Base-by-base conservation (phyloP, 768 basidiomycete species). In the Suillus bovinus region DNA sequence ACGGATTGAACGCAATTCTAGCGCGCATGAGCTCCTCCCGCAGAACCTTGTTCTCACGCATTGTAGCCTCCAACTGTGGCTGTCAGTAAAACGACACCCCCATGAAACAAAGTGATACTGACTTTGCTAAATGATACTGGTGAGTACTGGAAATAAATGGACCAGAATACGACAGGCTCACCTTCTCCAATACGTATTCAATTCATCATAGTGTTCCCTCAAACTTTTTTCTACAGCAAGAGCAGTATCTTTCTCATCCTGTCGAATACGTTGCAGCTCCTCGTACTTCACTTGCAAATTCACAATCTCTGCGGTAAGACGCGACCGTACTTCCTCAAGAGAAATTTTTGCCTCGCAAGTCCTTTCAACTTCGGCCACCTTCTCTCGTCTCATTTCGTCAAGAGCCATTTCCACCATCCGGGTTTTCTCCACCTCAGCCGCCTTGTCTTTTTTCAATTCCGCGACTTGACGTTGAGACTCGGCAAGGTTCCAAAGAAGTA, bases 161-260 rank as follows among this genome's bases (percentile, higher is more conserved):
- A 59, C 47, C 9, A 59, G 62, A 53, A 36, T 16, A 62, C 31
- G 39, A 8, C 46, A 61, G 67, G 68, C 79, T 63, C 61, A 79
- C 73, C 70, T 66, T 63, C 71, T 77, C 76, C 77, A 77, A 61
- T 74, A 81, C 31, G 69, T 73, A 36, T 81, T 79, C 63, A 84
- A 78, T 42, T 79, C 73, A 55, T 76, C 76, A 58, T 80, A 82
- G 66, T 84, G 84, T 34, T 84, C 81, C 64, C 83, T 79, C 64
- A 89, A 76, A 66, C 75, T 82, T 60, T 71, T 80, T 76, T 87
- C 85, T 39, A 83, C 77, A 11, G 76, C 78, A 47, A 82, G 70
- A 9, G 85, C 81, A 3, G 79, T 78, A 27, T 86, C 81, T 65
- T 77, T 81, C 69, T 87, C 87, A 53, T 81, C 79, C 29, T 75